Evolutionary conservation across 2,329 filamentous ascomycete species (phyloP), one percentile per base, ranked within the genome.

Genomic region (Talaromyces sp.): DNA sequence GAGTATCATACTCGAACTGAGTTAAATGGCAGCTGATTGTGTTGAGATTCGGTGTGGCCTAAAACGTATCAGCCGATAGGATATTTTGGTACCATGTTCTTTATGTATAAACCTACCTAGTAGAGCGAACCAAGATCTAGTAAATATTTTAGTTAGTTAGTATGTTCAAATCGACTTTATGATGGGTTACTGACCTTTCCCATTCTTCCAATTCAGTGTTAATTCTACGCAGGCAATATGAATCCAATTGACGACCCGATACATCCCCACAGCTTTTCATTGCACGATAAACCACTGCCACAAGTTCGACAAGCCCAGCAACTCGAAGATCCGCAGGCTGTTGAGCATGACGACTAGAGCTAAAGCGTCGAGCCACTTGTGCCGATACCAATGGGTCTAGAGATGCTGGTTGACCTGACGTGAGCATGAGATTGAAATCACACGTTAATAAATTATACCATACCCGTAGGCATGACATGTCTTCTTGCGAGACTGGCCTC

Each of bases 381-480:
- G 62, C 60, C 3, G 66, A 64, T 8, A 61, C 49, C 19, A 52
- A 55, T 10, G 65, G 65, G 53, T 68, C 63, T 5, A 68, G 51
- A 9, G 66, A 68, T 13, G 66, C 66, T 30, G 66, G 66, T 44
- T 68, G 53, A 22, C 67, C 66, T 1, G 67, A 67, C 15, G 63
- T 64, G 3, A 69, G 60, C 67, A 69, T 68, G 6, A 68, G 55
- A 25, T 68, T 66, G 25, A 66, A 67, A 60, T 67, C 66, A 44
- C 67, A 69, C 0, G 64, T 69, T 3, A 69, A 52, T 32, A 69
- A 53, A n/a, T 69, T 69, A 32, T 68, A 65, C 62, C 65, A 69
- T 0, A 69, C 66, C 9, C 67, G 52, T 32, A 69, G 49, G 1
- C 57, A 39, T 33, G 55, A 56, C 36, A 68, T 39, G 44, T 68